These are phyloP conservation scores for Colletotrichum tanaceti DNA, from an alignment of 2,329 filamentous ascomycete species.

Conservation along the genomic window DNA sequence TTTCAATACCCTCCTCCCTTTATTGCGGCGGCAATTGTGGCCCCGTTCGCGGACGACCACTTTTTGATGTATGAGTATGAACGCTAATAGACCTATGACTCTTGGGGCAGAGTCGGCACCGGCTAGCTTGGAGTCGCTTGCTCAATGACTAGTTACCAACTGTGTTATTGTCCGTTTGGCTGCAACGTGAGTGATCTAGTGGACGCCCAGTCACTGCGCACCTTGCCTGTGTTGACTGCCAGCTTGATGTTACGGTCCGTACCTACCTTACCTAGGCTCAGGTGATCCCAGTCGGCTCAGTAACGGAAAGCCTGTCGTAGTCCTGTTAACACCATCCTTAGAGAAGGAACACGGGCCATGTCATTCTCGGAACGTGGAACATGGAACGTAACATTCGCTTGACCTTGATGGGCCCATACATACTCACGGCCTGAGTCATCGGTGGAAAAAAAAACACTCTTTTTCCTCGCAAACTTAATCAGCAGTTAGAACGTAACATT, in stretches of 20 bases:
- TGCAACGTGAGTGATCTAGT: neutral
- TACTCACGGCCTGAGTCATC: too few species aligned
- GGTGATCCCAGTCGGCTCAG: neutral
- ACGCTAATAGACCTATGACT: neutral
- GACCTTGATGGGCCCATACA: too few species aligned
- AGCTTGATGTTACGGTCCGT: slow-evolving; percentile 3
- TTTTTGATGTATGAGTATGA: slow-evolving; percentile 6
- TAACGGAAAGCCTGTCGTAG: neutral
- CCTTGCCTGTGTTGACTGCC: neutral
- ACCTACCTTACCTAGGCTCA: too few species aligned
- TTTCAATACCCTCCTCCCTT: slow-evolving; percentile 21
- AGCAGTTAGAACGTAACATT: slow-evolving; percentile 9
- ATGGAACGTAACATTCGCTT: slow-evolving; percentile 9
- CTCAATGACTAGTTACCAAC: slow-evolving; percentile 12
- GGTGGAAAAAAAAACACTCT: too few species aligned
- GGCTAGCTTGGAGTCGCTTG: slow-evolving; percentile 3
- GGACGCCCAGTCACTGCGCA: neutral
- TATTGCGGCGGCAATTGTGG: slow-evolving; percentile 8
- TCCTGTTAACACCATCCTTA: slow-evolving; percentile 11
- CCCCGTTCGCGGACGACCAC: slow-evolving; percentile 6
- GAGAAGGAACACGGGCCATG: slow-evolving; percentile 20
- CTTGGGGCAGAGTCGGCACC: slow-evolving; percentile 9
- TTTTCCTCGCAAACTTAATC: too few species aligned
- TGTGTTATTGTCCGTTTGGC: neutral
- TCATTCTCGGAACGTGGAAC: slow-evolving; percentile 11